A percentile compares a stretch with the other conserved stretches of the same genome.
Conservation (phyloP, 2,329 filamentous ascomycete genomes). For the Neofusicoccum ribis region DNA sequence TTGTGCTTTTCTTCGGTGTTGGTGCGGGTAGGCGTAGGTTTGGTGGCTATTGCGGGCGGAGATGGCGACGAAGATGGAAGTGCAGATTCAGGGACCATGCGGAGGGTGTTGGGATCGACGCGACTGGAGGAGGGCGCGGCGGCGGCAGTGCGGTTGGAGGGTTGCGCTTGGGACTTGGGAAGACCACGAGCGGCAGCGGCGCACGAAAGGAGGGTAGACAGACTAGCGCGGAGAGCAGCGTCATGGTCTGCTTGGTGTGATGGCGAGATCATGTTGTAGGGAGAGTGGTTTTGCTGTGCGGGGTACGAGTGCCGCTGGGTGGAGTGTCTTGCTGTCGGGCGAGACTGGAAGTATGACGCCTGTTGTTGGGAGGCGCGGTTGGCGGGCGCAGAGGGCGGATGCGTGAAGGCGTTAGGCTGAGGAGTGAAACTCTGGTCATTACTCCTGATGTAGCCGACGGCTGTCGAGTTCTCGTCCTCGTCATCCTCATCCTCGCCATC, state of each 20-base stretch:
- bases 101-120: constrained; percentile 55
- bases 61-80: constrained; percentile 42
- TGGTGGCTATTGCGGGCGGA: constrained; percentile 30
- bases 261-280: constrained; percentile 70
- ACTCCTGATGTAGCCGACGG: constrained; percentile 65
- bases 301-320: constrained; percentile 44
- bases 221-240: constrained; percentile 83
- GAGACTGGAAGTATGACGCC: constrained; percentile 39
- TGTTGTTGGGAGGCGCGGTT: constrained; percentile 39
- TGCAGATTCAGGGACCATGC: constrained; percentile 62
- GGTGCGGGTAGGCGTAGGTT: constrained; percentile 29
- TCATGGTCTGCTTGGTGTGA: constrained; percentile 86
- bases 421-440: constrained; percentile 68
- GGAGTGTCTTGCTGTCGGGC: constrained; percentile 31
- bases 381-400: constrained; percentile 64
- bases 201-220: constrained; percentile 95
- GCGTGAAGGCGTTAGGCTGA: constrained; percentile 89
- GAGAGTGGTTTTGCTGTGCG: constrained; percentile 50
- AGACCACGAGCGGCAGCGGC: constrained; percentile 84
- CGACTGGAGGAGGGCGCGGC: constrained; percentile 37
- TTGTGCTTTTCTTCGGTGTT: constrained; percentile 25
- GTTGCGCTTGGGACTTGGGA: constrained; percentile 55
- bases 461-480: constrained; percentile 71
- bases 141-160: background rate
- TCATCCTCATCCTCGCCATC: constrained; percentile 40